Evolutionary conservation across 2,329 filamentous ascomycete genomes (phyloP).

Genomic region (Fusarium sublunatum): DNA sequence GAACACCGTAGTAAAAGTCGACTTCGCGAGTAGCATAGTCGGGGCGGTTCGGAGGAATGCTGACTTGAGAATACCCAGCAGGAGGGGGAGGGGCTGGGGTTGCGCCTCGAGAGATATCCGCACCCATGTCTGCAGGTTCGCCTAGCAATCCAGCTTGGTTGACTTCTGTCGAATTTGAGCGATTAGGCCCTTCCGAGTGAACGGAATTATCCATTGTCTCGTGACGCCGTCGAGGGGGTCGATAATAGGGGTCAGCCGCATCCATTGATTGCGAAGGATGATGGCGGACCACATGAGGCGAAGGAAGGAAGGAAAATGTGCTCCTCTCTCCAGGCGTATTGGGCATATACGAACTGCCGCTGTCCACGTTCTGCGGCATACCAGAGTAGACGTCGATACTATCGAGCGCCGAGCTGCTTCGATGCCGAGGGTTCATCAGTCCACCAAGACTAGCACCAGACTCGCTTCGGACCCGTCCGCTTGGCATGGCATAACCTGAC

Average conservation of each 20-base stretch:
- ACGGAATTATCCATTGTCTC: conserved; percentile 64
- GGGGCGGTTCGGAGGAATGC: conserved; percentile 68
- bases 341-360: conserved; percentile 73
- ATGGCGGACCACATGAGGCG: conserved; percentile 63
- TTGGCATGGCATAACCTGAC: conserved; percentile 64
- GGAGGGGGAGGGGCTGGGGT: conserved; percentile 57
- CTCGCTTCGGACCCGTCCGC: conserved; percentile 68
- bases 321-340: conserved; percentile 79
- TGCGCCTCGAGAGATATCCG: conserved; percentile 56
- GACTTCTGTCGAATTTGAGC: conserved; percentile 48
- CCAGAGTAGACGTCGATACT: conserved; percentile 60
- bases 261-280: conserved; percentile 61
- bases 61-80: conserved; percentile 46
- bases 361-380: conserved; percentile 62
- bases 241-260: conserved; percentile 83
- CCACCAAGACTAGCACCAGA: conserved; percentile 69
- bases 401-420: conserved; percentile 67
- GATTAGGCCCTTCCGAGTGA: conserved; percentile 48
- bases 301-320: conserved; percentile 76
- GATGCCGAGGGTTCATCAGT: conserved; percentile 59
- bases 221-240: conserved; percentile 79
- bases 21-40: conserved; percentile 96
- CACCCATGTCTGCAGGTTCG: conserved; percentile 56
- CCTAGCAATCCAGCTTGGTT: conserved; percentile 50
- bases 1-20: conserved; percentile 95